A percentile compares a stretch with the other conserved stretches of the same genome.
These are phyloP conservation scores for Aspergillus mulundensis DNA, from an alignment of 495 filamentous ascomycete genomes.

Conservation along the genomic window DNA sequence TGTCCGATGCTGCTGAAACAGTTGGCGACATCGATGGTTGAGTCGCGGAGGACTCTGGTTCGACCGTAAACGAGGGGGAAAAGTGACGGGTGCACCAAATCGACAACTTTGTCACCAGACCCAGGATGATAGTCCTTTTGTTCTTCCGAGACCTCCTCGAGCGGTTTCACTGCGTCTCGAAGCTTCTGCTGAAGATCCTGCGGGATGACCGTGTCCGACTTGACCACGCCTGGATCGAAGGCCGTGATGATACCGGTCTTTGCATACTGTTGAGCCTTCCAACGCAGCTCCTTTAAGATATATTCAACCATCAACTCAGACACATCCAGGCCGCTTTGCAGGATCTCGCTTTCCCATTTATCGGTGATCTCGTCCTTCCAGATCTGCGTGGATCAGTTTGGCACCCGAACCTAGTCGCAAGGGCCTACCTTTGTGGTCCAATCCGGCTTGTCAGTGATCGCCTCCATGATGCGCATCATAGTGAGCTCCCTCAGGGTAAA, in stretches of 20 bases:
- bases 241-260: background rate
- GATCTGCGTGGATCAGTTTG: background rate
- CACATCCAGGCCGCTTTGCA: constrained; percentile 26
- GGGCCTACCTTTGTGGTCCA: constrained; percentile 31
- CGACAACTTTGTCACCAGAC: constrained; percentile 13
- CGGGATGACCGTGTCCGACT: constrained; percentile 11
- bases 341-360: constrained; percentile 17
- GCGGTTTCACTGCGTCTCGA: background rate
- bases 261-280: constrained; percentile 29
- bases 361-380: constrained; percentile 12
- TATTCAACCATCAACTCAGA: constrained; percentile 47
- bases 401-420: background rate
- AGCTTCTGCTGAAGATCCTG: background rate
- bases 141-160: constrained; percentile 5
- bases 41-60: constrained; percentile 2
- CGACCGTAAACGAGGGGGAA: constrained; percentile 12
- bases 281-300: constrained; percentile 48
- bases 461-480: constrained; percentile 36
- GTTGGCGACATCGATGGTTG: constrained; percentile 2
- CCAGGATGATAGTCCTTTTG: constrained; percentile 16
- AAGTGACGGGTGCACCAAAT: constrained; percentile 17
- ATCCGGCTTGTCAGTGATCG: constrained; percentile 42
- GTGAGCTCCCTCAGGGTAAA: constrained; percentile 32
- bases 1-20: constrained; percentile 6
- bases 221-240: constrained; percentile 2